Evolutionary conservation across 257 asterid genomes (phyloP), one percentile per base, ranked within the genome.

Genomic region (Mentha longifolia): DNA sequence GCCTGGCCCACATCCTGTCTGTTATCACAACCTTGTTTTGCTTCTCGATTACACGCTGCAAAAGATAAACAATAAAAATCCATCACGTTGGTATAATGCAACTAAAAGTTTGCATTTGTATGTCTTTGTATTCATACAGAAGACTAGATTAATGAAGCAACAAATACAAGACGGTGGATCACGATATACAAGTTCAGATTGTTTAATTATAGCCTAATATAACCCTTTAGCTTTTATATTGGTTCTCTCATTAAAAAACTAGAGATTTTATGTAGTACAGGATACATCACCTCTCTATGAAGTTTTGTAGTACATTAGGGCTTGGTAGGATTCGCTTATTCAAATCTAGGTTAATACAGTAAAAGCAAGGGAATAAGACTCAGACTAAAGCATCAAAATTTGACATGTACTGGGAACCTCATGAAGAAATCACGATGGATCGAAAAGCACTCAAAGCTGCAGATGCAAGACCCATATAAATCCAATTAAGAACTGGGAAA

Each of bases 1-100:
- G 91, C 77, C 94, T 85, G 2, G 94, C 94, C 91, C 91, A 87
- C 94, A 87, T 87, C 77, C 94, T 80, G 83, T 85, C 95, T 8
- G 95, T 88, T 74, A 85, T 85, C 31, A 88, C 95, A 71, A 88
- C 95, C 70, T 61, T 79, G 85, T 88, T 78, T 77, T 88, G 95
- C 76, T 67, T 70, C 76, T 88, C 91, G 30, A 71, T 88, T 17
- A 88, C 72, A 64, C 95, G 91, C 95, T 88, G 89, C 84, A 70
- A 2, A 45, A 46, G 52, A 5, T 51, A 5, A 41, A 17, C 16
- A 57, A 31, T 64, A 42, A 8, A 7, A 8, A 10, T 35, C 47
- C 13, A 54, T 54, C 64, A 56, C 31, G 16, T 51, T 61, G 54
- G 49, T 25, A 9, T 2, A 9, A 49, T 20, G 74, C 68, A 35